Conservation (phyloP, 768 basidiomycete species). For the Lactifluus echinatus region DNA sequence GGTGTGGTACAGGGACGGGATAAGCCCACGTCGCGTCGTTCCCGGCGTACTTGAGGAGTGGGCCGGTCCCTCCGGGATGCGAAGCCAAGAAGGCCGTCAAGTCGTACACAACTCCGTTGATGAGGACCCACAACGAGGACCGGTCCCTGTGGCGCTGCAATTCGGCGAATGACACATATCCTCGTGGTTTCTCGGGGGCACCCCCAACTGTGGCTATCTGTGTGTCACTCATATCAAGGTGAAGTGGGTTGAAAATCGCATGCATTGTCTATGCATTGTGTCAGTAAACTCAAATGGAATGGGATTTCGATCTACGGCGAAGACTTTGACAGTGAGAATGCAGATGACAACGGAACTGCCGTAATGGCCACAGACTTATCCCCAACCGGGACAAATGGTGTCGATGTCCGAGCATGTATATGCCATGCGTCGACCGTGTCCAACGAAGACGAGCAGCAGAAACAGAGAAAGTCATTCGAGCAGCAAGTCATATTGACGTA, state of each 20-base stretch:
- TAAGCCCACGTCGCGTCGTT: conserved; percentile 73
- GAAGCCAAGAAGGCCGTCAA: conserved; percentile 18
- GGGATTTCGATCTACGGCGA: too few relatives aligned
- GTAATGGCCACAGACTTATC: background rate
- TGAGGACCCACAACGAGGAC: background rate
- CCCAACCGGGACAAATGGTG: background rate
- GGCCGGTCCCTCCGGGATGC: conserved; percentile 61
- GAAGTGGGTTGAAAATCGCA: background rate
- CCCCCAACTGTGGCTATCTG: background rate
- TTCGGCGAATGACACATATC: conserved; percentile 10
- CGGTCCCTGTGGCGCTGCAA: conserved; percentile 12
- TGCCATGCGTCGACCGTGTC: background rate
- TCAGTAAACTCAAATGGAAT: conserved; percentile 1
- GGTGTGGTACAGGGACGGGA: background rate
- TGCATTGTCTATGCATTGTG: background rate
- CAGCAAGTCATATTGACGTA: background rate
- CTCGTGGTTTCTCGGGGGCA: background rate
- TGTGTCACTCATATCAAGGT: conserved; percentile 9
- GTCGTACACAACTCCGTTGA: conserved; percentile 18
- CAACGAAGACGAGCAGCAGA: background rate
- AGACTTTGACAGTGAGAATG: background rate
- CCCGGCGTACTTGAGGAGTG: conserved; percentile 83
- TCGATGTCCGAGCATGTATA: background rate
- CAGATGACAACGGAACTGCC: background rate
- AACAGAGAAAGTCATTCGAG: background rate